Evolutionary conservation across 177 flowering plant genomes (phyloP).

Genomic region (Vitis hybrid): DNA sequence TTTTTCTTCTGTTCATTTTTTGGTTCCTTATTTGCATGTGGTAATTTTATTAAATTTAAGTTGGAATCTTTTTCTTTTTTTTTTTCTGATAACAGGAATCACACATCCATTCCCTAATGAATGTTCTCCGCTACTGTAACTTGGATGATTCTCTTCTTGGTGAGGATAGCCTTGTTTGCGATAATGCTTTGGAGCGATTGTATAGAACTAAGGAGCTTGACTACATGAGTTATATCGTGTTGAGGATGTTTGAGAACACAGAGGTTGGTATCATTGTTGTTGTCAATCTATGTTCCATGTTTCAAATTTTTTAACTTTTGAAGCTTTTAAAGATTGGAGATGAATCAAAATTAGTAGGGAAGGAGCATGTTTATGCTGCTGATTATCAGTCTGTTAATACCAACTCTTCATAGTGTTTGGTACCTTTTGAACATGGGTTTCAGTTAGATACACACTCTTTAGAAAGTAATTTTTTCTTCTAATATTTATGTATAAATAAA

Average conservation of each 20-base stretch:
- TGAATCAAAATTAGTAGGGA: not conserved
- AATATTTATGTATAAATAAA: not conserved
- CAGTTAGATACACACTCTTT: no score
- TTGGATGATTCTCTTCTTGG: slow-evolving; percentile 93
- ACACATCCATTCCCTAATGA: slow-evolving; percentile 97
- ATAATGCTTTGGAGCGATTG: slow-evolving; percentile 80
- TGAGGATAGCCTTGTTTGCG: slow-evolving; percentile 87
- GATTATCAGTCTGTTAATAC: no score
- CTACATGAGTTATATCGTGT: slow-evolving; percentile 96
- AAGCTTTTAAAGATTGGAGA: not conserved
- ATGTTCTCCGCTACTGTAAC: slow-evolving; percentile 98
- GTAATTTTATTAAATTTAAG: not conserved
- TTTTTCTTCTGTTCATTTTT: not conserved
- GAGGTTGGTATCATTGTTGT: slow-evolving; percentile 48
- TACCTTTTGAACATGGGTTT: no score
- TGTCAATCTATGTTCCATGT: not conserved
- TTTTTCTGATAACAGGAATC: slow-evolving; percentile 68
- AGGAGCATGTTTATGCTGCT: no score
- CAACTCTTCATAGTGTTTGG: no score
- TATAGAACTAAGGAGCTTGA: slow-evolving; percentile 94
- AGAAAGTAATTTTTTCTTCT: not conserved
- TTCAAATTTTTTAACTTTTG: not conserved
- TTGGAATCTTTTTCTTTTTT: not conserved
- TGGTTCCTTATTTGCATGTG: not conserved
- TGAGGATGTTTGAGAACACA: slow-evolving; percentile 93